These are phyloP conservation scores for Platismatia glauca DNA, from an alignment of 495 filamentous ascomycete species.

Conservation along the genomic window DNA sequence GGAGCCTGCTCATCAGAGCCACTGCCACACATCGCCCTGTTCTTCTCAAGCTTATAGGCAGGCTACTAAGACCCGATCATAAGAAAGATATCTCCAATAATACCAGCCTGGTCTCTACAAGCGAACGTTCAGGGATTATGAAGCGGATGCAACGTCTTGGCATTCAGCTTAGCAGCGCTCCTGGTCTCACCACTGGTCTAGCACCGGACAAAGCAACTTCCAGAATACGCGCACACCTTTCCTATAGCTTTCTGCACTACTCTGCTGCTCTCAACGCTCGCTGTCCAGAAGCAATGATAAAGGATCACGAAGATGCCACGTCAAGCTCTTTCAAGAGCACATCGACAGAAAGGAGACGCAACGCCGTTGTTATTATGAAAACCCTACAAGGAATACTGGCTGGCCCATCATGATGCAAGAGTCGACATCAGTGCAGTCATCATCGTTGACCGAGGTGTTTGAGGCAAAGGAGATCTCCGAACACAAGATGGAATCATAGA, in stretches of 20 bases:
- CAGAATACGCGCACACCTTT: background rate
- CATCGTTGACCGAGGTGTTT: background rate
- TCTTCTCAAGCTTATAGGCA: background rate
- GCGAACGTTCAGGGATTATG: background rate
- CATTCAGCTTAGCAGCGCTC: background rate
- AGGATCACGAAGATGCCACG: background rate
- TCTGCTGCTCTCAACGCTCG: background rate
- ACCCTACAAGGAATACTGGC: background rate
- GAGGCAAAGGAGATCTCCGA: background rate
- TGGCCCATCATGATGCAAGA: background rate
- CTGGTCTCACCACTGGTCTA: background rate
- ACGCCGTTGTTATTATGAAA: background rate
- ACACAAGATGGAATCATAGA: background rate
- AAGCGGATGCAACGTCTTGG: constrained; percentile 4
- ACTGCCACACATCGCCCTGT: background rate
- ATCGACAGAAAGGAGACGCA: background rate
- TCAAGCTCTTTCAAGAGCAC: background rate
- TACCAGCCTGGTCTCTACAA: background rate
- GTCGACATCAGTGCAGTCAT: background rate
- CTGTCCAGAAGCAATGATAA: background rate
- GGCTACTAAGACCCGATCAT: background rate
- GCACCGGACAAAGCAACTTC: background rate
- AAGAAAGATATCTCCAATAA: background rate
- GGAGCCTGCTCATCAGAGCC: background rate
- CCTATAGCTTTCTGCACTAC: background rate